Evolutionary conservation across 208 protist genomes (phyloP).

Genomic region (Crithidia expoeki): DNA sequence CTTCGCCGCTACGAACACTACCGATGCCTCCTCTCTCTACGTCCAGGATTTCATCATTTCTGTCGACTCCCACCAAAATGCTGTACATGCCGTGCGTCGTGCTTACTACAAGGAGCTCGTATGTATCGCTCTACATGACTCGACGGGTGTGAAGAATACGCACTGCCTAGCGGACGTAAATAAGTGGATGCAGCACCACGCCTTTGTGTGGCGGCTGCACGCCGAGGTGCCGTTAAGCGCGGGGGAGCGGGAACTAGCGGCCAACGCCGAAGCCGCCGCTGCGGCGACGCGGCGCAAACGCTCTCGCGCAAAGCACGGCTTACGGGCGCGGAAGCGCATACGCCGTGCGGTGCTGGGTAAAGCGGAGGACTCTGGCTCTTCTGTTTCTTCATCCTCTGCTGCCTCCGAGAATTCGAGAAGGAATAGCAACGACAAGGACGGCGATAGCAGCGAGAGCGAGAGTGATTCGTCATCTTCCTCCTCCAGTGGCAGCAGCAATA

Average conservation of each 20-base stretch:
- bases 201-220: conserved; percentile 33
- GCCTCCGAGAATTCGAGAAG: background rate
- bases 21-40: conserved; percentile 33
- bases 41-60: conserved; percentile 88
- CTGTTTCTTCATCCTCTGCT: background rate
- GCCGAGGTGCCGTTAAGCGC: conserved; percentile 7
- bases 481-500: conserved; percentile 6
- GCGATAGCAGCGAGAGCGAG: background rate
- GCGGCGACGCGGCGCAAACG: conserved; percentile 25
- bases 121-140: conserved; percentile 79
- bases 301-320: background rate
- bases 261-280: background rate
- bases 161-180: conserved; percentile 71
- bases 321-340: conserved; percentile 9
- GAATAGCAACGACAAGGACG: background rate
- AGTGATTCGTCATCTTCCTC: background rate
- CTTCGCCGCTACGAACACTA: conserved; percentile 10
- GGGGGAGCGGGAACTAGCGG: background rate
- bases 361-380: background rate
- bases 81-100: conserved; percentile 57
- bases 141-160: conserved; percentile 33
- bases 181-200: conserved; percentile 35
- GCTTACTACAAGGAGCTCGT: conserved; percentile 86
- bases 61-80: conserved; percentile 79
- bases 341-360: conserved; percentile 18